Base-by-base conservation (phyloP, 1,284 basidiomycete species). In the Apiotrichum mycotoxinovorans region DNA sequence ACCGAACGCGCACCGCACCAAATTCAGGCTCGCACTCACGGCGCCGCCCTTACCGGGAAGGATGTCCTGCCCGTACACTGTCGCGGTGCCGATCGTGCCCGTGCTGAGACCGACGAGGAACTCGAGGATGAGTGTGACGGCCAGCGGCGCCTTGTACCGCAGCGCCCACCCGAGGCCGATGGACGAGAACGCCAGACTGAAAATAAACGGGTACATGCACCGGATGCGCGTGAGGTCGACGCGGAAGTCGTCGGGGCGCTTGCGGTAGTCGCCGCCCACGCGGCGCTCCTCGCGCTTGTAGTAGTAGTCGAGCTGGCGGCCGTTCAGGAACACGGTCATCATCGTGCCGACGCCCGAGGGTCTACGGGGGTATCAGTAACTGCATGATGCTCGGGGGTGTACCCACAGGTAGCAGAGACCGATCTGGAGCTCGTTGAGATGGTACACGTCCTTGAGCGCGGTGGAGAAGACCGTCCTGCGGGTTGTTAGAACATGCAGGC, bases 361-460 rank as follows among this genome's bases (percentile, higher is more conserved):
- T 15, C 74, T 75, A 56, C 7, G 4, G n/a, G n/a, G n/a, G n/a
- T n/a, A n/a, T n/a, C n/a, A n/a, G 41, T 37, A 25, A 45, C 42
- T 10, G 53, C 8, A 5, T 30, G 17, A 33, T n/a, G 26, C 18
- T 7, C 8, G 17, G 8, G 14, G 35, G 11, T 18, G 4, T 4
- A 61, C 68, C 56, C 52, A 74, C 73, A 78, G 62, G 56, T 78
- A 78, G 56, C 72, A 75, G 4, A 77, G 60, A 38, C 76, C 76
- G 41, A 78, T 78, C 53, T 71, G 54, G n/a, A 76, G 61, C 47
- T 75, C 72, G 48, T 66, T 64, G 11, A 75, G 65, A 17, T 58
- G 48, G 52, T 78, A 78, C 25, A 54, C 58, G 47, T 71, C 60
- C 57, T 72, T 68, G 27, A 78, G 55, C 1, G 67, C 69, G 3